Base-by-base conservation (phyloP, 768 basidiomycete genomes). In the Gloeostereum incarnatum region DNA sequence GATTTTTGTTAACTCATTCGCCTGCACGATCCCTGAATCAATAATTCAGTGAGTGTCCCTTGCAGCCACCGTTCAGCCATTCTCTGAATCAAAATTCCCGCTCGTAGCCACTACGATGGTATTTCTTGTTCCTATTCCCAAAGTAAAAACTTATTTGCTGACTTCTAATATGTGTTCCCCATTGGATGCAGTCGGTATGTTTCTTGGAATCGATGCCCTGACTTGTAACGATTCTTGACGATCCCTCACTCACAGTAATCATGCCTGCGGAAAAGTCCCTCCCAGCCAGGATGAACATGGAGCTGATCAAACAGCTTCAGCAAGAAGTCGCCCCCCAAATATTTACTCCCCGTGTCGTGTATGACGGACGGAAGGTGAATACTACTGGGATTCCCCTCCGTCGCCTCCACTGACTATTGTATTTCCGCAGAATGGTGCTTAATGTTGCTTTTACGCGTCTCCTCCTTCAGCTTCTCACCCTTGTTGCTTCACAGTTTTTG, bases 61-160 rank as follows among this genome's bases (percentile, higher is more conserved):
- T 34, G 8, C 26, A 8, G 8, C 14, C 14, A 8, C 14, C 26
- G 26, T 29, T 14, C 9, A 8, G 26, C 14, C 14, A 8, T 8
- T 29, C 8, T 29, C 26, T 29, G 26, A 29, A 8, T 34, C 33
- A 34, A 68, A 0, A 73, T 82, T 11, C 78, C 85, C 0, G 69
- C 78, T 17, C 58, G 54, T 5, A 68, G 73, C 21, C 87, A 89
- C 49, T 88, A 89, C 49, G 85, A 90, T 53, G 78, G 87, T 81
- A 51, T 44, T 78, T 56, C 1, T 39, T 41, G 37, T 34, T 32
- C 20, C 38, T 39, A 31, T 24, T 45, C 31, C 21, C n/a, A n/a
- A n/a, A n/a, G n/a, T n/a, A n/a, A n/a, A n/a, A n/a, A n/a, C 18
- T 29, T 27, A 20, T 31, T 16, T 33, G 20, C 42, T 32, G 25